phyloP scores from a whole-genome alignment of 306 rosid species.

The Hippophae tibetana region DNA sequence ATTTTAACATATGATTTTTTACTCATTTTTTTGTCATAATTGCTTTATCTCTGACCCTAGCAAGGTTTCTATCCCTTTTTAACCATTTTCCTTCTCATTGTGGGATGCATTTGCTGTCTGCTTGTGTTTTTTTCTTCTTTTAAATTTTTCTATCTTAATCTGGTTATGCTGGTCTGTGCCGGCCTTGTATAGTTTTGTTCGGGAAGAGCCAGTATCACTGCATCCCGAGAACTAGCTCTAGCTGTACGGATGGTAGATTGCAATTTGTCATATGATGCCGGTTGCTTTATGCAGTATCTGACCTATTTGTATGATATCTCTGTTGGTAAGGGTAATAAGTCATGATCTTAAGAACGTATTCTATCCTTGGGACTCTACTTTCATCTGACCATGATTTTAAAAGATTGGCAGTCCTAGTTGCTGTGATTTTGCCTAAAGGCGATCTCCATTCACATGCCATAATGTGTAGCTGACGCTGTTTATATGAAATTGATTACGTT shows the following conservation, averaged over 20 bases:
- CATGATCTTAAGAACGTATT: constrained; percentile 7
- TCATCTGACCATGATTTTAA: constrained; percentile 23
- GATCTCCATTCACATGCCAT: constrained; percentile 19
- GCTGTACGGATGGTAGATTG: constrained; percentile 39
- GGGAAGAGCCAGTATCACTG: constrained; percentile 38
- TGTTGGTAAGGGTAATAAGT: constrained; percentile 34
- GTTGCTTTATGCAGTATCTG: constrained; percentile 26
- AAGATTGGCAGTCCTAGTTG: constrained; percentile 22
- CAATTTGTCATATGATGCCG: constrained; percentile 24
- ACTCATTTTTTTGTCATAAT: background rate
- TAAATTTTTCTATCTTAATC: constrained; percentile 14
- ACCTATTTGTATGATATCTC: constrained; percentile 24
- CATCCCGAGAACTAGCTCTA: constrained; percentile 23
- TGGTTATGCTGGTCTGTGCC: constrained; percentile 22
- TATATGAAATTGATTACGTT: constrained; percentile 8
- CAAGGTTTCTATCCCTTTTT: background rate
- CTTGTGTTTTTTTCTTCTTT: background rate
- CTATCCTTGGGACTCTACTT: constrained; percentile 15
- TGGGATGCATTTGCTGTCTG: background rate
- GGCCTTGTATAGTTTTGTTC: constrained; percentile 38
- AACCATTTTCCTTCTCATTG: background rate
- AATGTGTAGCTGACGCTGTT: constrained; percentile 26
- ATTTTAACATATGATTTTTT: constrained; percentile 5
- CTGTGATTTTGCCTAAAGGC: constrained; percentile 28
- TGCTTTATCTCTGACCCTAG: background rate